Evolutionary conservation across 2,329 filamentous ascomycete genomes (phyloP), one percentile per base, ranked within the genome.

Genomic region (Epichloe sp.): DNA sequence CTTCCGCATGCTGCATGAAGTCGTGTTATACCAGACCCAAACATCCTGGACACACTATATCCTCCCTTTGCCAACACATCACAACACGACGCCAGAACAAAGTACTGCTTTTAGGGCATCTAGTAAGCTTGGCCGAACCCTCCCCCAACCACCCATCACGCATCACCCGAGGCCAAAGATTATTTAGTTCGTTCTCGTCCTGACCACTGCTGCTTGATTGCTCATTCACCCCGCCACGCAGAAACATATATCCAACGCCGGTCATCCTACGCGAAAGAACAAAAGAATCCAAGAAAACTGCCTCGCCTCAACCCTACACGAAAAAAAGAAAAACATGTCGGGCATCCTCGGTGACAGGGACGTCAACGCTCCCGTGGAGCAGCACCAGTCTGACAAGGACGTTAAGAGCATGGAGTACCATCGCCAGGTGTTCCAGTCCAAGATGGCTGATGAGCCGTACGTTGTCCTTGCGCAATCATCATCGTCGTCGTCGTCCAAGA

Each of bases 361-460:
- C 71, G 73, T 77, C 69, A 87, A 87, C 69, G 72, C 72, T 53
- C 56, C 73, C 56, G 67, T 78, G 57, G 50, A 52, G 42, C 52
- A 58, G 48, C 62, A 62, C 47, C 54, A 57, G 41, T 53, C 65
- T 53, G 60, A 56, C 60, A 73, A 75, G 65, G 70, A 77, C 54
- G 69, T 80, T 50, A 82, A 81, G 75, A 81, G 74, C 71, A 80
- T 90, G 75, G 85, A 88, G 63, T 86, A 86, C 64, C 85, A 89
- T 64, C 84, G 85, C 55, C 82, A 88, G 70, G 75, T 86, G 51
- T 73, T 89, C 53, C 78, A 87, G 64, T 79, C 77, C 65, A 86
- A 85, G 73, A 80, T 88, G 66, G 76, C 83, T 52, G 72, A 80
- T 61, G 76, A 78, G 57, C 71, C 79, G 85, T 87, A 73, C 58